A percentile compares a stretch with the other conserved stretches of the same genome.
These are phyloP conservation scores for Xylaria sp. DNA, from an alignment of 2,329 filamentous ascomycete genomes.

Conservation along the genomic window DNA sequence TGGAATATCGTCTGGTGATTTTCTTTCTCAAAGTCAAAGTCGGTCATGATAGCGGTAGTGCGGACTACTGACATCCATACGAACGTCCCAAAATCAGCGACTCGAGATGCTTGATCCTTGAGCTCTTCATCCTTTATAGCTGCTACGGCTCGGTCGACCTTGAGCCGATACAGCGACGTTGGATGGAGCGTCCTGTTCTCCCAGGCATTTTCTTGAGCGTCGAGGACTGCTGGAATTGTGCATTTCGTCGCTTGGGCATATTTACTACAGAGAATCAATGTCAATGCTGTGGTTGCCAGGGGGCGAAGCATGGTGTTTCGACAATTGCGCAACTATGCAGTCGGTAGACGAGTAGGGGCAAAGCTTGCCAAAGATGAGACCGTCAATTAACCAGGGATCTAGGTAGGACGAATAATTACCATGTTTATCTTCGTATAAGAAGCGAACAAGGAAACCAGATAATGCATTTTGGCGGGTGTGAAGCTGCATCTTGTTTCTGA, in stretches of 20 bases:
- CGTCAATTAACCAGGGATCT: background rate
- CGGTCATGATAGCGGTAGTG: background rate
- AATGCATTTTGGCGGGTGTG: too few relatives aligned
- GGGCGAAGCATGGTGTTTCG: conserved; percentile 9
- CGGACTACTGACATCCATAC: conserved; percentile 16
- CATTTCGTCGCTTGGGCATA: conserved; percentile 2
- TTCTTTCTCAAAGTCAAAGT: conserved; percentile 4
- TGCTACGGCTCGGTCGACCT: conserved; percentile 13
- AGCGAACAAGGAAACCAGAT: too few relatives aligned
- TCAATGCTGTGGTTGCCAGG: background rate
- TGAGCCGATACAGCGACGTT: conserved; percentile 6
- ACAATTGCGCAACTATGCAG: background rate
- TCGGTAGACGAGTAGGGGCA: too few relatives aligned
- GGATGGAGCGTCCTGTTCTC: conserved; percentile 4
- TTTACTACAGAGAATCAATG: background rate
- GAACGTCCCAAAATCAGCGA: conserved; percentile 15
- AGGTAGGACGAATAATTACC: background rate
- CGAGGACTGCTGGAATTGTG: background rate
- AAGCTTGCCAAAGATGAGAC: background rate
- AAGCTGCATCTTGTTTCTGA: too few relatives aligned
- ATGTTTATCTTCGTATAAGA: too few relatives aligned
- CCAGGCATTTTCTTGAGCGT: conserved; percentile 9
- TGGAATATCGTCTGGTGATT: conserved; percentile 7
- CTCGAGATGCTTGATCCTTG: conserved; percentile 7
- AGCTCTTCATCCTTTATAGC: conserved; percentile 23